Percentiles rank a stretch among this genome's conserved stretches.
Evolutionary conservation across 2,329 filamentous ascomycete genomes (phyloP).

Genomic region (Diaporthe citri): DNA sequence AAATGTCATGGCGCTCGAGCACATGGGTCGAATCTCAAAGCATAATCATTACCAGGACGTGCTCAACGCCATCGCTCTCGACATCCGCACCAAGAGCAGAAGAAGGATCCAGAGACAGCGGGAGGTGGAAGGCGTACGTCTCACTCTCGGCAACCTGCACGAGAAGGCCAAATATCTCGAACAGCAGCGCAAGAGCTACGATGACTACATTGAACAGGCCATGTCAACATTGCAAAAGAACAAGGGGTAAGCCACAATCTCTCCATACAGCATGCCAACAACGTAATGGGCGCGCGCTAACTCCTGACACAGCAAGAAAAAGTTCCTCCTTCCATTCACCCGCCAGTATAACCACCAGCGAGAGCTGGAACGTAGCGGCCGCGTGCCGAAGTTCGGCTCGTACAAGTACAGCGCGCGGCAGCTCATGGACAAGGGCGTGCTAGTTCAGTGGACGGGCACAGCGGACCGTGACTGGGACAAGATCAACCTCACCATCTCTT

Average conservation of each 20-base stretch:
- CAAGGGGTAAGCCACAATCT: conserved; percentile 75
- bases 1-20: conserved; percentile 91
- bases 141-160: conserved; percentile 81
- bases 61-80: conserved; percentile 95
- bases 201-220: conserved; percentile 98
- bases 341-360: conserved; percentile 99
- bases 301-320: conserved; percentile 75
- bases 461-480: conserved; percentile 87
- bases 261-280: neutral
- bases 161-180: conserved; percentile 94
- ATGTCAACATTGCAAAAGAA: conserved; percentile 98
- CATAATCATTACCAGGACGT: conserved; percentile 97
- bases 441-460: conserved; percentile 92
- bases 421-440: conserved; percentile 91
- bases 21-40: conserved; percentile 86
- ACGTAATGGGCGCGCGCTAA: conserved; percentile 43
- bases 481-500: conserved; percentile 93
- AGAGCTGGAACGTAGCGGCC: conserved; percentile 91
- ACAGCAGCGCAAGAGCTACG: conserved; percentile 95
- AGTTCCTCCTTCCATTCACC: conserved; percentile 95
- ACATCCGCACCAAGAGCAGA: conserved; percentile 97
- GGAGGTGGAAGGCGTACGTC: conserved; percentile 86
- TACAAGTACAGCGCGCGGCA: conserved; percentile 96
- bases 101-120: conserved; percentile 91
- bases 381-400: conserved; percentile 96